Evolutionary conservation across 257 asterid species (phyloP).

Genomic region (Linaria vulgaris): DNA sequence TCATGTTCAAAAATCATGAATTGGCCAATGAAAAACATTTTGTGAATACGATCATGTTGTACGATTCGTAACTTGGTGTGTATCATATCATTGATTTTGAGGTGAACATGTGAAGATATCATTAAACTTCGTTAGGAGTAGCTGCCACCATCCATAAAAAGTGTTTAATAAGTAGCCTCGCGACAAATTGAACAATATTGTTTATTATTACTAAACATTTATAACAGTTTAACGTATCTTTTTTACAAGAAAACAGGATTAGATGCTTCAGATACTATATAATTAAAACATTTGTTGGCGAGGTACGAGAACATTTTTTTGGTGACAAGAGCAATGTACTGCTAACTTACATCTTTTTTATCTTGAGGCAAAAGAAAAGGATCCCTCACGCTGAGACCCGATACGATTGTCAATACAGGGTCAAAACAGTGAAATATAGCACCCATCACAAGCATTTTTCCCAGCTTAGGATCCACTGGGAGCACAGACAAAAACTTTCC

Average conservation of each 20-base stretch:
- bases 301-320: slow-evolving; percentile 13
- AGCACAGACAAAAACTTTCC: slow-evolving; percentile 86
- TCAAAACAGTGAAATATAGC: slow-evolving; percentile 88
- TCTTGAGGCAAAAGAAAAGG: slow-evolving; percentile 98
- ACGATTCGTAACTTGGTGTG: not conserved
- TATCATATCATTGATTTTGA: not conserved
- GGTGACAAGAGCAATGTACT: slow-evolving; percentile 2
- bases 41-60: not conserved
- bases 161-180: not conserved
- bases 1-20: not conserved
- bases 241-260: not conserved
- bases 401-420: slow-evolving; percentile 87
- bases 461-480: slow-evolving; percentile 98
- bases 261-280: slow-evolving; percentile 2
- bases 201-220: not conserved
- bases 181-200: slow-evolving; percentile 3
- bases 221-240: not conserved
- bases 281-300: slow-evolving; percentile 14
- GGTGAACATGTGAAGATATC: not conserved
- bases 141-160: not conserved
- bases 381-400: slow-evolving; percentile 96
- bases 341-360: slow-evolving; percentile 82
- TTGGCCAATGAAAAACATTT: not conserved
- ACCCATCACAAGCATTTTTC: slow-evolving; percentile 97
- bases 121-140: not conserved